Evolutionary conservation across 2,329 filamentous ascomycete species (phyloP).

Genomic region (Fusarium sp.): DNA sequence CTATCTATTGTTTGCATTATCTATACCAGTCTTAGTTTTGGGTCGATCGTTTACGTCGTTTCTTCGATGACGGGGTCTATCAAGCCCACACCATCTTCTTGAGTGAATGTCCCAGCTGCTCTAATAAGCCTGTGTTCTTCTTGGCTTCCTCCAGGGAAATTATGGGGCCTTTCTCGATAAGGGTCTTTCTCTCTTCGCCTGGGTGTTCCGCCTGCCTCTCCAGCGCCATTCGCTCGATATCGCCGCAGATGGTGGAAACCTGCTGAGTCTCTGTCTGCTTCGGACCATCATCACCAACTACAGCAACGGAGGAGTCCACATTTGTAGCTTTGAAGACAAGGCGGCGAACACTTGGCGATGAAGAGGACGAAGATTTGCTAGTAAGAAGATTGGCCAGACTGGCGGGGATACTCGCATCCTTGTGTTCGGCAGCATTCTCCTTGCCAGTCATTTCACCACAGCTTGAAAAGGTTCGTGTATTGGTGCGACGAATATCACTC

Average conservation of each 20-base stretch:
- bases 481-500: conserved; percentile 80
- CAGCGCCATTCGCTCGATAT: conserved; percentile 78
- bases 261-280: conserved; percentile 67
- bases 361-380: conserved; percentile 47
- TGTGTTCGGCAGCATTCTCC: conserved; percentile 33
- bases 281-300: conserved; percentile 60
- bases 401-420: conserved; percentile 46
- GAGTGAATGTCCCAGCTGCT: conserved; percentile 88
- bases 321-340: conserved; percentile 49
- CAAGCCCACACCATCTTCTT: conserved; percentile 92
- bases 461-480: conserved; percentile 83
- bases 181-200: conserved; percentile 58
- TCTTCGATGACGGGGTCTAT: conserved; percentile 30
- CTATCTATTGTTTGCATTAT: conserved; percentile 38
- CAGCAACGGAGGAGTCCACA: conserved; percentile 65
- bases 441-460: conserved; percentile 52
- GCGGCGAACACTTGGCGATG: conserved; percentile 17
- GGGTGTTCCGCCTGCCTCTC: conserved; percentile 58
- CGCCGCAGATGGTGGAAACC: conserved; percentile 75
- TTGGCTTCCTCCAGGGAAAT: conserved; percentile 87
- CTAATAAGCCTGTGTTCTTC: conserved; percentile 86
- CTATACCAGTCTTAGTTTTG: conserved; percentile 13
- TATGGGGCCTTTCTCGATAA: conserved; percentile 75
- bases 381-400: conserved; percentile 60
- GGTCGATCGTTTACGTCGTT: conserved; percentile 18